Conservation (phyloP, 2,329 filamentous ascomycete species). For the Curvularia eragrostidis region DNA sequence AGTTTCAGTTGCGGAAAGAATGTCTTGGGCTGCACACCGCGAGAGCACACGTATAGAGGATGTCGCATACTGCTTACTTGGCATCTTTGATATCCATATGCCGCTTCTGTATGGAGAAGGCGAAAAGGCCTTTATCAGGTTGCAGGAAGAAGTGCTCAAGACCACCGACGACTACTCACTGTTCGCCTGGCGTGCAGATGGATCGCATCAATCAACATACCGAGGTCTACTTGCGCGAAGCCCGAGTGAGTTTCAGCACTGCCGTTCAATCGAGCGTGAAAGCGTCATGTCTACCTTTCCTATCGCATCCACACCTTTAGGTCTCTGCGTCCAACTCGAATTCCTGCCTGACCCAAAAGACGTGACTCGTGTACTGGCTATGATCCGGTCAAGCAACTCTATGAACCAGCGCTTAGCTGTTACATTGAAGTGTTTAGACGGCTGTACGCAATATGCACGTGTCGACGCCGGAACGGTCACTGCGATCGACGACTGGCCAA, state of each 20-base stretch:
- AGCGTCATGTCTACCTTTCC: constrained; percentile 26
- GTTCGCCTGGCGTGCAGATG: constrained; percentile 33
- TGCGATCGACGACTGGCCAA: constrained; percentile 54
- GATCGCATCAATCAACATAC: constrained; percentile 25
- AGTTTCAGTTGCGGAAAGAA: constrained; percentile 35
- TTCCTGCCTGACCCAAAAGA: constrained; percentile 27
- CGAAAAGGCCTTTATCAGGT: constrained; percentile 34
- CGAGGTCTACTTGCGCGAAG: constrained; percentile 36
- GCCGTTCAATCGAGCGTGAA: constrained; percentile 32
- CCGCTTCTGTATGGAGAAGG: constrained; percentile 41
- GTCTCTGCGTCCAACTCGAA: constrained; percentile 34
- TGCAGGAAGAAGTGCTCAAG: constrained; percentile 41
- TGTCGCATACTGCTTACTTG: constrained; percentile 39
- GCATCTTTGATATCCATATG: constrained; percentile 44
- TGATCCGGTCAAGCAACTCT: constrained; percentile 31
- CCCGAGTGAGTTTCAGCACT: constrained; percentile 31
- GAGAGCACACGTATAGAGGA: constrained; percentile 40
- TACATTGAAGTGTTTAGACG: constrained; percentile 31
- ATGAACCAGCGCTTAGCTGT: constrained; percentile 36
- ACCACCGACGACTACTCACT: constrained; percentile 38
- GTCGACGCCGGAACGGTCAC: constrained; percentile 58
- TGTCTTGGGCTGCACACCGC: constrained; percentile 40
- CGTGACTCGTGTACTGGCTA: constrained; percentile 22
- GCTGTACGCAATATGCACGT: constrained; percentile 44
- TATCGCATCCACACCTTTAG: constrained; percentile 30